Base-by-base conservation (phyloP, 306 rosid species). In the Glycine tomentella region DNA sequence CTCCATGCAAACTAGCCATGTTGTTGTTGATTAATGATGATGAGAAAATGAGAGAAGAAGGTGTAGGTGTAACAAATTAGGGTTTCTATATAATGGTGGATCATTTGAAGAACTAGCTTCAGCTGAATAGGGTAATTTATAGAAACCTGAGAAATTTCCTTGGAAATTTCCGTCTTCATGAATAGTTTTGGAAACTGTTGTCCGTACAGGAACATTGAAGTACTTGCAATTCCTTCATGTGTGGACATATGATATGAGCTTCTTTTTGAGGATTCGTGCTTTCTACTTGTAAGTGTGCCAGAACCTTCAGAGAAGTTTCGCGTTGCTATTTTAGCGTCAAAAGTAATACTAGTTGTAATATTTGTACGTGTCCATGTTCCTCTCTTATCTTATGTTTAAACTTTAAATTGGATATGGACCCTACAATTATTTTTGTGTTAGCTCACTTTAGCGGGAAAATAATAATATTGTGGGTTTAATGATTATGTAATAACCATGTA, bases 231-330 rank as follows among this genome's bases (percentile, higher is more conserved):
- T 36, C 0, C 14, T 59, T 76, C 68, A 42, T 56, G 45, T 51
- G 2, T 5, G 69, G 63, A 34, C 69, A 51, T 59, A 0, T 72
- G 1, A 49, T 36, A 49, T 49, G 69, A 42, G 66, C 12, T 61
- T 63, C 40, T 36, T 62, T 75, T 36, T 25, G 31, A 25, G 31
- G 31, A 25, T 25, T 25, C 31, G 31, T 25, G 31, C 31, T 25
- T 25, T 25, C 31, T 25, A 25, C 31, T 25, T 25, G 31, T 25
- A 25, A 25, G 31, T 25, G 31, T 25, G 31, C 2, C 31, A 25
- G 89, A 86, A 86, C 69, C 83, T 83, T 86, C 87, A 72, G 4
- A 44, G 83, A 80, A 83, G 40, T 83, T 74, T 76, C 87, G 51
- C 57, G 34, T 40, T 49, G 76, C 34, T 50, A 61, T 69, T 64